These are phyloP conservation scores for Purshia tridentata DNA, from an alignment of 306 rosid genomes.

Conservation along the genomic window DNA sequence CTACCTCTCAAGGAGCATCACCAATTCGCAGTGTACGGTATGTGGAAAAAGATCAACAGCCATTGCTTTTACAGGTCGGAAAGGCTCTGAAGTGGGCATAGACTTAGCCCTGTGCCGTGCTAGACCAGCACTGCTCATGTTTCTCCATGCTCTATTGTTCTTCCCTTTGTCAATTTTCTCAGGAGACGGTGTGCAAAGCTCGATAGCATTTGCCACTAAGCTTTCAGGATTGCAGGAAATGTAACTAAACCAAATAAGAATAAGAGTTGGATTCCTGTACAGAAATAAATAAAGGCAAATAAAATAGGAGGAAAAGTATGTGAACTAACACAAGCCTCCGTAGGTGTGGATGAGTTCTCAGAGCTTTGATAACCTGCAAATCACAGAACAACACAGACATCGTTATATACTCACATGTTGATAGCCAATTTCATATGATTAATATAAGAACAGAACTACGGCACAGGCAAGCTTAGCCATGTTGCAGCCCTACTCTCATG, in stretches of 20 bases:
- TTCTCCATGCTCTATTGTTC: conserved; percentile 93
- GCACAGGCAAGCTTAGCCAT: too few species aligned
- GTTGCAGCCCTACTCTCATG: too few species aligned
- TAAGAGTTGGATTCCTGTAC: conserved; percentile 25
- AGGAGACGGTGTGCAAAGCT: conserved; percentile 90
- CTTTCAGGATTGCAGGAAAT: conserved; percentile 96
- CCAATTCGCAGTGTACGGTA: conserved; percentile 83
- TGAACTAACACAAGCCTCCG: conserved; percentile 87
- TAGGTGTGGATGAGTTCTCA: conserved; percentile 73
- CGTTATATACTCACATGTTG: neutral
- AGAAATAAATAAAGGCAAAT: neutral
- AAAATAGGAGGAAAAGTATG: conserved; percentile 11
- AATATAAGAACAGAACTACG: too few species aligned
- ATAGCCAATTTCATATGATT: too few species aligned
- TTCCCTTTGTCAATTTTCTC: conserved; percentile 55
- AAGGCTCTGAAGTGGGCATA: conserved; percentile 89
- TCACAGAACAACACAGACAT: conserved; percentile 17
- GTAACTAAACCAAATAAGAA: conserved; percentile 59
- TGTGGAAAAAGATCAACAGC: conserved; percentile 97
- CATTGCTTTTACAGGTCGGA: conserved; percentile 82
- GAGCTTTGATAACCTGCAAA: conserved; percentile 78
- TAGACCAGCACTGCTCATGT: conserved; percentile 79
- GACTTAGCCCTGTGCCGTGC: conserved; percentile 91
- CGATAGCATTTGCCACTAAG: conserved; percentile 93
- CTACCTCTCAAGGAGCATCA: conserved; percentile 94